These are phyloP conservation scores for Scedosporium boydii DNA, from an alignment of 2,329 filamentous ascomycete species.

Conservation along the genomic window DNA sequence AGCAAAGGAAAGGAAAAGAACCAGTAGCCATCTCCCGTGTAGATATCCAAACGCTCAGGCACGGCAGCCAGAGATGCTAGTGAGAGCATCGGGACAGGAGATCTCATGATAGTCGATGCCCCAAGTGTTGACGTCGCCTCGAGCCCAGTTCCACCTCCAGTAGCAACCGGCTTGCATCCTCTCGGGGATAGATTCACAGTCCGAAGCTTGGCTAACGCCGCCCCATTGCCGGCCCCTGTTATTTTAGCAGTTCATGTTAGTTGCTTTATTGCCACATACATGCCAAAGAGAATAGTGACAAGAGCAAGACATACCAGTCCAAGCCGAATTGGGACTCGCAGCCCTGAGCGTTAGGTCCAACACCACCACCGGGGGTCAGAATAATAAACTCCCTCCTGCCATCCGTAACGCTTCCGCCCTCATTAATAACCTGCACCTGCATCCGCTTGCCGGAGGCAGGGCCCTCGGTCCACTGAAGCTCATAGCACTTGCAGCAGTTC, in stretches of 20 bases:
- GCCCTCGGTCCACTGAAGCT: slow-evolving; percentile 14
- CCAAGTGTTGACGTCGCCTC: slow-evolving; percentile 5
- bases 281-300: neutral
- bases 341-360: neutral
- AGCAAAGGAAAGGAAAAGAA: neutral
- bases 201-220: neutral
- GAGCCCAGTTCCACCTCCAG: slow-evolving; percentile 8
- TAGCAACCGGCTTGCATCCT: slow-evolving; percentile 6
- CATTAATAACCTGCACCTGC: slow-evolving; percentile 12
- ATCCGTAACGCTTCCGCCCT: neutral
- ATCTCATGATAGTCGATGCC: slow-evolving; percentile 3
- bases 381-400: slow-evolving; percentile 4
- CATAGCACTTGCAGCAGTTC: slow-evolving; percentile 7
- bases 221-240: slow-evolving; percentile 3
- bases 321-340: slow-evolving; percentile 2
- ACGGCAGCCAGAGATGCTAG: slow-evolving; percentile 4
- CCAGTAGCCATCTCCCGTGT: neutral
- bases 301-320: slow-evolving; percentile 1
- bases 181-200: slow-evolving; percentile 1
- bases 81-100: slow-evolving; percentile 1
- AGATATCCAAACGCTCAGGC: neutral
- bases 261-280: neutral
- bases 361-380: slow-evolving; percentile 4
- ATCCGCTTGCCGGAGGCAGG: slow-evolving; percentile 14
- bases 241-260: neutral